Evolutionary conservation across 805 yeast species (phyloP), one percentile per base, ranked within the genome.

Genomic region (Myxozyma monticola): DNA sequence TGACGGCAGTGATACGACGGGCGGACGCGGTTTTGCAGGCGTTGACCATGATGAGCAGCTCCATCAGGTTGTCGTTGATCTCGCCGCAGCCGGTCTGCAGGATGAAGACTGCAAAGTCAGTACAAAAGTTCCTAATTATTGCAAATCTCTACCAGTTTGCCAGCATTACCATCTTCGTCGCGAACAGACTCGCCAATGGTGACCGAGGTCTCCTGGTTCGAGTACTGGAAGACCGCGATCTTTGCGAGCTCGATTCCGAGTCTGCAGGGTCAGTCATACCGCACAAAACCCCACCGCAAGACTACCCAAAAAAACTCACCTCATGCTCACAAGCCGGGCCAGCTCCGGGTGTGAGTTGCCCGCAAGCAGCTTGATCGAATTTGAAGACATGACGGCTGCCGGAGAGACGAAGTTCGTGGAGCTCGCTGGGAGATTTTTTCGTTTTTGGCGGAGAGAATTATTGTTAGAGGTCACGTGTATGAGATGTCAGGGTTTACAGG

Each of bases 11-110:
- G 65, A 91, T 85, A 55, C 91, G 77, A 65, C 97, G 78, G 1
- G 96, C 97, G 29, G 96, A 87, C 2, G 98, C 98, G n/a, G 90
- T 82, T 63, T 84, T 85, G 71, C 97, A 89, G 14, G 98, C 98
- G 68, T 88, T 89, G 59, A 91, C 82, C 83, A 91, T 83, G 53
- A 91, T 83, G 53, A 93, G 75, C 39, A 91, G 72, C 66, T 93
- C 99, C 83, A 91, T 80, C 44, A 91, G 75, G 57, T 82, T 77
- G 68, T 90, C 96, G 68, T 91, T 91, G 51, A 93, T 78, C 44
- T 79, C 84, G 39, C 95, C 96, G 60, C 83, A 79, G 28, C 96
- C 96, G 1, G 91, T 88, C 66, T 88, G 96, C 34, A 60, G 37
- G 29, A 60, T 60, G 45, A 60, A 60, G 30, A 60, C 60, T 56